Base-by-base conservation (phyloP, 768 basidiomycete species). In the Boletus rubescentipes region DNA sequence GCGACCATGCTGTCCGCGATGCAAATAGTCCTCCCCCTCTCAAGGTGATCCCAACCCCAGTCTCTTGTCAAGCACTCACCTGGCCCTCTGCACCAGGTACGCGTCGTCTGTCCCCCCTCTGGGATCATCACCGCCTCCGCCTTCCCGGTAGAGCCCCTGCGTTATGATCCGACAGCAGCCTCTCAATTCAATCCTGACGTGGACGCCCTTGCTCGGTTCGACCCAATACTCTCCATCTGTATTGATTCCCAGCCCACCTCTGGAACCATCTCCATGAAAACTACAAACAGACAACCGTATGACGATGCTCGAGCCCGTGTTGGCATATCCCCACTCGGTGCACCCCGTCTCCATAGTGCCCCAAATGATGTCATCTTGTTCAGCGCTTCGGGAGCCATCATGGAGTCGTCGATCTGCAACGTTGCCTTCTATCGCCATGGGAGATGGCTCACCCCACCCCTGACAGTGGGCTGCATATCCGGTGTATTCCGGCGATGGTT, bases 401-500 rank as follows among this genome's bases (percentile, higher is more conserved):
- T 78, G 41, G 90, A 93, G 64, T 75, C 86, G 1, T 82, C 85
- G 30, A 82, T 88, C 42, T 84, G 78, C 67, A 93, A 91, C 59
- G 70, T 91, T 48, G 87, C 89, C 2, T 79, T 91, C 55, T 79
- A 77, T 58, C 82, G 86, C 12, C 63, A 64, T 4, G 66, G 67
- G 2, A 61, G 52, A 10, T 93, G 91, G 91, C 58, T 87, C 51
- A 91, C 90, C 1, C 90, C 90, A 20, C 59, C 78, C 3, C 63
- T 75, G 12, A 67, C 72, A 2, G 79, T 80, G 18, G 89, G 90
- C 18, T 90, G 90, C 62, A 77, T 92, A n/a, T 71, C 79, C 5
- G 91, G 90, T 16, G 83, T 89, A 34, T 72, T 84, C 58, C 77
- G 91, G 16, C 77, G 85, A 31, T 88, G 82, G 81, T 70, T 93